Percentiles rank a stretch among this genome's conserved stretches.
Evolutionary conservation across 2,329 filamentous ascomycete genomes (phyloP).

Genomic region (Trichophyton benhamiae): DNA sequence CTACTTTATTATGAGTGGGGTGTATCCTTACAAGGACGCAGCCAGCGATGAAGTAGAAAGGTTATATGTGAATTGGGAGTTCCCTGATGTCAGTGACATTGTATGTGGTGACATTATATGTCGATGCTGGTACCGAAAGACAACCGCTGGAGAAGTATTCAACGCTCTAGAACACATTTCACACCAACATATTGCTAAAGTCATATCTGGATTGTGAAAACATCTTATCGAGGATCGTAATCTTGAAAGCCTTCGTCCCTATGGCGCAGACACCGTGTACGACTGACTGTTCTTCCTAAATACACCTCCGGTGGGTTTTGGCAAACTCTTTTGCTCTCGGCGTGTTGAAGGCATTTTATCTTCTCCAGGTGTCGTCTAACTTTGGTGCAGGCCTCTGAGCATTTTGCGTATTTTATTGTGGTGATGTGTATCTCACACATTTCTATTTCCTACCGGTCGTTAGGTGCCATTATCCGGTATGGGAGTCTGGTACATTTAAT

Average conservation of each 20-base stretch:
- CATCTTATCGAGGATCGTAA: background rate
- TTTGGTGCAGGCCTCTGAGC: background rate
- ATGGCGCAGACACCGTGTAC: background rate
- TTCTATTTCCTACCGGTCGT: background rate
- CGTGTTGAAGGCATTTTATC: background rate
- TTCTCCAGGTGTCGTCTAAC: background rate
- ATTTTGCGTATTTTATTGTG: background rate
- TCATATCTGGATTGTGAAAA: background rate
- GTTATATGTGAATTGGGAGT: background rate
- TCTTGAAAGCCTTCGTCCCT: background rate
- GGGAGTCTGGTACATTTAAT: too few species aligned
- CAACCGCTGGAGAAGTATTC: background rate
- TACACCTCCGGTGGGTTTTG: background rate
- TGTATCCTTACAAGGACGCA: background rate
- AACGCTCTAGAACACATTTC: background rate
- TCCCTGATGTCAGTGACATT: background rate
- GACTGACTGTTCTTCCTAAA: background rate
- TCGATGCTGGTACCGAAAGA: background rate
- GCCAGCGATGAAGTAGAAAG: background rate
- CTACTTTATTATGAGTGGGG: background rate
- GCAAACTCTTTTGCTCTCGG: too few species aligned
- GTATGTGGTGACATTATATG: background rate
- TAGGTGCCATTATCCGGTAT: background rate
- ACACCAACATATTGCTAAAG: background rate
- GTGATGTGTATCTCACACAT: background rate